A percentile compares a stretch with the other conserved stretches of the same genome.
Evolutionary conservation across 1,284 basidiomycete species (phyloP).

Genomic region (Pyrrhoderma noxium): DNA sequence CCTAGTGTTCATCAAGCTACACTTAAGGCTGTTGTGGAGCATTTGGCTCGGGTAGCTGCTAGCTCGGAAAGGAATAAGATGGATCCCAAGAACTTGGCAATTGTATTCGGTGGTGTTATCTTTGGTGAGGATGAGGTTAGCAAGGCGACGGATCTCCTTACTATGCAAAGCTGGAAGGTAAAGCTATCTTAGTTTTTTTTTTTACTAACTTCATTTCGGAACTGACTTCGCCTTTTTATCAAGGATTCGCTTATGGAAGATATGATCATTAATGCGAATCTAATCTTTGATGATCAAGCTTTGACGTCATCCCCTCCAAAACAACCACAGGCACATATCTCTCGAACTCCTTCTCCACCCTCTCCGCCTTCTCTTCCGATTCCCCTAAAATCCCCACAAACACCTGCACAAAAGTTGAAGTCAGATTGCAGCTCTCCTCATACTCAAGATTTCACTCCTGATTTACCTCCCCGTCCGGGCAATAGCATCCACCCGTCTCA

Average conservation of each 20-base stretch:
- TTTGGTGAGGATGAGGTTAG: constrained; percentile 87
- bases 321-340: constrained; percentile 15
- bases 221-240: not conserved
- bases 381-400: constrained; percentile 30
- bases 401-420: not conserved
- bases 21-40: constrained; percentile 81
- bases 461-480: constrained; percentile 57
- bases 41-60: constrained; percentile 73
- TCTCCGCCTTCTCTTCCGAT: constrained; percentile 37
- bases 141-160: constrained; percentile 65
- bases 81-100: constrained; percentile 85
- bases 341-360: constrained; percentile 22
- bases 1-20: constrained; percentile 87
- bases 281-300: constrained; percentile 51
- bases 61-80: constrained; percentile 83
- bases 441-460: constrained; percentile 60
- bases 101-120: constrained; percentile 78
- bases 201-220: constrained; percentile 13
- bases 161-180: constrained; percentile 68
- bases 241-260: constrained; percentile 88
- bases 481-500: constrained; percentile 69
- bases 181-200: too few species aligned
- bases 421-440: constrained; percentile 12
- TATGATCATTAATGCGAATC: constrained; percentile 61
- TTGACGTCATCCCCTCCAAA: constrained; percentile 2